phyloP scores from a whole-genome alignment of 2,329 filamentous ascomycete species.

The Phoma sp. region DNA sequence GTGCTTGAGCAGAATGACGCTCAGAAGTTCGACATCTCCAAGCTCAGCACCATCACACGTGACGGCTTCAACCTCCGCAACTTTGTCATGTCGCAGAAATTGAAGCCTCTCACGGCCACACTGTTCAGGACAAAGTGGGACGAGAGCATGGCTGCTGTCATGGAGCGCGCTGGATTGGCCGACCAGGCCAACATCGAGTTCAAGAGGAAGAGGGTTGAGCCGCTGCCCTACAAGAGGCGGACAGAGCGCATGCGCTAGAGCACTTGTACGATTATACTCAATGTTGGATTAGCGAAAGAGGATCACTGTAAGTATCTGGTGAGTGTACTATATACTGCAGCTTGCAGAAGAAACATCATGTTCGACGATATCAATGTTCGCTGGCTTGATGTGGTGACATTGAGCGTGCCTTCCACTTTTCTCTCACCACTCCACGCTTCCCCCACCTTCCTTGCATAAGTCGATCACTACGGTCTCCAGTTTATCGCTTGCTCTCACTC shows the following conservation, averaged over 20 bases:
- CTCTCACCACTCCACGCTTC: not conserved
- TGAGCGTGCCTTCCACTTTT: conserved; percentile 8
- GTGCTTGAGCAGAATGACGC: conserved; percentile 79
- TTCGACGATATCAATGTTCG: not conserved
- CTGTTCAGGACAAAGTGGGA: conserved; percentile 93
- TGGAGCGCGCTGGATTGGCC: conserved; percentile 76
- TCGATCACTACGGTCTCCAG: not conserved
- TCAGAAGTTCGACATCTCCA: conserved; percentile 46
- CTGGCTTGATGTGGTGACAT: not conserved
- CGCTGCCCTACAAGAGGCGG: conserved; percentile 68
- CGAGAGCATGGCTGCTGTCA: conserved; percentile 82
- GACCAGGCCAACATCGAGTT: conserved; percentile 81
- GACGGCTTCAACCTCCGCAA: conserved; percentile 77
- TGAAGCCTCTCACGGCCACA: conserved; percentile 79
- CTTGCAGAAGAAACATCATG: conserved; percentile 13
- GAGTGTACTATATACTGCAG: conserved; percentile 28
- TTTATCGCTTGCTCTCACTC: not conserved
- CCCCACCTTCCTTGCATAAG: conserved; percentile 8
- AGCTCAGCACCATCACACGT: conserved; percentile 77
- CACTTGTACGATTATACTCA: not conserved
- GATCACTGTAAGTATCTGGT: conserved; percentile 23
- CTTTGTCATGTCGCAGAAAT: conserved; percentile 72
- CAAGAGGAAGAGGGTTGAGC: conserved; percentile 77
- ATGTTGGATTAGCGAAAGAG: conserved; percentile 8
- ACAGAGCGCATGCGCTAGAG: conserved; percentile 54